Conservation (phyloP, 2,329 filamentous ascomycete species). For the Aspergillus pseudoglaucus region DNA sequence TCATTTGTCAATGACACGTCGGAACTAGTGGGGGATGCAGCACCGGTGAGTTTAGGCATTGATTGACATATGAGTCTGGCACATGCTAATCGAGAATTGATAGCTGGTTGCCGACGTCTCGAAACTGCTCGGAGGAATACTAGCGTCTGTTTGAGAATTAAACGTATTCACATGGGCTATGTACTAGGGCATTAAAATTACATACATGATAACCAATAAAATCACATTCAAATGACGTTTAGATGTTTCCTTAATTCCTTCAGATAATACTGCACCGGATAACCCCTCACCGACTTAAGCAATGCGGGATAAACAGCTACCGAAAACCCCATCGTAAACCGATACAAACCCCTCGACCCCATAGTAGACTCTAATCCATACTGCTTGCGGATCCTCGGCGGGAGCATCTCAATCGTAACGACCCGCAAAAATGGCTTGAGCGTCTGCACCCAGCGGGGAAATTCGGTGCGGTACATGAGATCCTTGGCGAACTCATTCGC, state of each 20-base stretch:
- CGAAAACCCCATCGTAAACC: constrained; percentile 25
- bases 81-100: not conserved
- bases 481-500: constrained; percentile 25
- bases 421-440: constrained; percentile 26
- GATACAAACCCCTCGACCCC: constrained; percentile 22
- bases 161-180: constrained; percentile 2
- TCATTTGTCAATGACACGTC: constrained; percentile 26
- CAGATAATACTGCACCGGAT: constrained; percentile 27
- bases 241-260: constrained; percentile 21
- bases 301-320: constrained; percentile 28
- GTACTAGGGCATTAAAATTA: constrained; percentile 3
- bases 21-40: constrained; percentile 26
- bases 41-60: constrained; percentile 19
- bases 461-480: constrained; percentile 16
- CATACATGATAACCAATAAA: constrained; percentile 4
- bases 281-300: constrained; percentile 22
- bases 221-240: constrained; percentile 14
- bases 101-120: constrained; percentile 26
- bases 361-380: constrained; percentile 27
- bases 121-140: constrained; percentile 19
- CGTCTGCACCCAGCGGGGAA: constrained; percentile 24
- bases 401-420: constrained; percentile 29
- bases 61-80: not conserved
- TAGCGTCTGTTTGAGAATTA: constrained; percentile 13
- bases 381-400: constrained; percentile 25